phyloP scores from a whole-genome alignment of 305 asterid genomes.

The Solanum hybrid region DNA sequence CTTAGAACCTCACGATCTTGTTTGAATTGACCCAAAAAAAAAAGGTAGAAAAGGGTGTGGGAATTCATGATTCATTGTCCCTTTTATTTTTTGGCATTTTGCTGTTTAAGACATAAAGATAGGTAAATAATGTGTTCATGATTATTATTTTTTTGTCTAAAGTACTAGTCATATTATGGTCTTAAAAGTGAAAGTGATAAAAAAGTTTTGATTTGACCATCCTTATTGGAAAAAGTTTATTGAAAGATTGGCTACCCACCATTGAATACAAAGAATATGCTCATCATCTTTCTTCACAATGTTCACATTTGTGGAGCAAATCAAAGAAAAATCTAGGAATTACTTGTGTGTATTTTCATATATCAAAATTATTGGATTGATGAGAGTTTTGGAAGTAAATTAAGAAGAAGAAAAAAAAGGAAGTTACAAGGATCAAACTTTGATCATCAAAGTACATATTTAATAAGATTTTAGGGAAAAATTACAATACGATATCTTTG shows the following conservation, averaged over 20 bases:
- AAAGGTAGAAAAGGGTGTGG: not conserved
- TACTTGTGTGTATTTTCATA: not conserved
- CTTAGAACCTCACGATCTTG: not conserved
- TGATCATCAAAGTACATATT: not conserved
- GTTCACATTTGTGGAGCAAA: not conserved
- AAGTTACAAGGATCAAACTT: not conserved
- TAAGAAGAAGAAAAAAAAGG: not conserved
- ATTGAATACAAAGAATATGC: not conserved
- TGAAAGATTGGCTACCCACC: not conserved
- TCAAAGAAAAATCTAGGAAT: not conserved
- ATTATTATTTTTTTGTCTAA: slow-evolving; percentile 10
- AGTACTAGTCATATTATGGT: slow-evolving; percentile 11
- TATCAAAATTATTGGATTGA: not conserved
- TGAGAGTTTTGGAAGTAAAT: not conserved
- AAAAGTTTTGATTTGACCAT: slow-evolving; percentile 22
- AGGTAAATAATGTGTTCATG: slow-evolving; percentile 25
- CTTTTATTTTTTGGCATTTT: not conserved
- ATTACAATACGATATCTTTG: too few species aligned
- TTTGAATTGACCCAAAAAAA: not conserved
- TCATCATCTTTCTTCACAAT: not conserved
- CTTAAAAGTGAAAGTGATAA: slow-evolving; percentile 6
- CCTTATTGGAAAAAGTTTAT: not conserved
- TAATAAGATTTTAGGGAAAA: not conserved
- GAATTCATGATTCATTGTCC: not conserved
- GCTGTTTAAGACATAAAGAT: slow-evolving; percentile 6